Conservation (phyloP, 352 stramenopile species). For the Pythium phragmiticola region DNA sequence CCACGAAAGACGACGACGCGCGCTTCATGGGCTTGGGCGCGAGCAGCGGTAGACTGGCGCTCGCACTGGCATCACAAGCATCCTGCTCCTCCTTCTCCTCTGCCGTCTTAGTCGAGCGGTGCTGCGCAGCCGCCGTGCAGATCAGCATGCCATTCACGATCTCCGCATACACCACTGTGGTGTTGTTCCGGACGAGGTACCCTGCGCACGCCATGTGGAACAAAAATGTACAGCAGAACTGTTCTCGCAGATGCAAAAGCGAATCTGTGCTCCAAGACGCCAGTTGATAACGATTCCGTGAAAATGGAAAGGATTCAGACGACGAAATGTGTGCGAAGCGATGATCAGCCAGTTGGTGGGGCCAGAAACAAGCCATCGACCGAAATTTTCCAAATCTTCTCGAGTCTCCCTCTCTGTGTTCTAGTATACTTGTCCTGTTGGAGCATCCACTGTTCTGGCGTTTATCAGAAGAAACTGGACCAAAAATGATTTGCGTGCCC, state of each 20-base stretch:
- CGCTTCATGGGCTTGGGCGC: slow-evolving; percentile 42
- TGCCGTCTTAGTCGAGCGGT: neutral
- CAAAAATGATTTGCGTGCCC: neutral
- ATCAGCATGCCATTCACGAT: slow-evolving; percentile 52
- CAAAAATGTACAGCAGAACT: neutral
- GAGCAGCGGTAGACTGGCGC: slow-evolving; percentile 40
- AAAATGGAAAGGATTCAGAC: slow-evolving; percentile 15
- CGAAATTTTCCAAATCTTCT: slow-evolving; percentile 5
- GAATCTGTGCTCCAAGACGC: slow-evolving; percentile 14
- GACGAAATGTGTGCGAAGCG: slow-evolving; percentile 7
- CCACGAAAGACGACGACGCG: slow-evolving; percentile 4
- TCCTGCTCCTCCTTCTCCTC: neutral
- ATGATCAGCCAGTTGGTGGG: slow-evolving; percentile 18
- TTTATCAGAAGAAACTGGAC: neutral
- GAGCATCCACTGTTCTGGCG: neutral
- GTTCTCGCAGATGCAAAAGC: slow-evolving; percentile 13
- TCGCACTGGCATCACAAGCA: slow-evolving; percentile 1
- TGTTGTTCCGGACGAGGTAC: slow-evolving; percentile 64
- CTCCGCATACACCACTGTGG: slow-evolving; percentile 53
- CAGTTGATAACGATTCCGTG: too few species aligned
- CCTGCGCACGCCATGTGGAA: slow-evolving; percentile 60
- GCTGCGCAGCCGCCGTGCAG: slow-evolving; percentile 31
- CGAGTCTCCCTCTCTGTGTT: slow-evolving; percentile 6
- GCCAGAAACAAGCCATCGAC: slow-evolving; percentile 20
- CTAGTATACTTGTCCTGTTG: neutral